A percentile compares a stretch with the other conserved stretches of the same genome.
These are phyloP conservation scores for Papilionanthe hybrid DNA, from an alignment of 116 monocot genomes.

Conservation along the genomic window DNA sequence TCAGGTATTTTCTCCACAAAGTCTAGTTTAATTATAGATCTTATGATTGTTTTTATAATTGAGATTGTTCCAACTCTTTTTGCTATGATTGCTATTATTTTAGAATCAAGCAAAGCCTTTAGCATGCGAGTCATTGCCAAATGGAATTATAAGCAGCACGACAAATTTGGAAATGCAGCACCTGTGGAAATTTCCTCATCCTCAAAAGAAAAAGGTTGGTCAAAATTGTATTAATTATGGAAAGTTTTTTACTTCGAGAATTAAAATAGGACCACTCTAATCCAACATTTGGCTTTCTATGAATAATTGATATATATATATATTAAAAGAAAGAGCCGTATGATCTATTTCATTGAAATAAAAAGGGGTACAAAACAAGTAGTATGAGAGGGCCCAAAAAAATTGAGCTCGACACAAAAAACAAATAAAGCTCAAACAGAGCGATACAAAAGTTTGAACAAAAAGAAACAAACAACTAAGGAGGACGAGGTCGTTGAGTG, in stretches of 20 bases:
- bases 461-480: too few species aligned
- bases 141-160: constrained; percentile 41
- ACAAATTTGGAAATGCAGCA: constrained; percentile 52
- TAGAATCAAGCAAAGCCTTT: constrained; percentile 28
- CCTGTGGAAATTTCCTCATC: constrained; percentile 19
- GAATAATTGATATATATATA: not conserved
- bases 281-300: not conserved
- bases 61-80: not conserved
- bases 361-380: too few species aligned
- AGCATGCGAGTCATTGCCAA: constrained; percentile 46
- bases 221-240: not conserved
- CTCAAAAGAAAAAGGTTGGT: constrained; percentile 22
- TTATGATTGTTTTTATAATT: not conserved
- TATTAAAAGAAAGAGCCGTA: too few species aligned
- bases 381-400: too few species aligned
- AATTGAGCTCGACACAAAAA: too few species aligned
- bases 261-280: not conserved
- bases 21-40: not conserved
- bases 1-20: not conserved
- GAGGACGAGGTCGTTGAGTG: too few species aligned
- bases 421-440: too few species aligned
- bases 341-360: not conserved
- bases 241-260: not conserved
- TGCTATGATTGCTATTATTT: constrained; percentile 7
- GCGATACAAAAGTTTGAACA: too few species aligned